These are phyloP conservation scores for Neohortaea acidophila DNA, from an alignment of 495 filamentous ascomycete species.

Conservation along the genomic window DNA sequence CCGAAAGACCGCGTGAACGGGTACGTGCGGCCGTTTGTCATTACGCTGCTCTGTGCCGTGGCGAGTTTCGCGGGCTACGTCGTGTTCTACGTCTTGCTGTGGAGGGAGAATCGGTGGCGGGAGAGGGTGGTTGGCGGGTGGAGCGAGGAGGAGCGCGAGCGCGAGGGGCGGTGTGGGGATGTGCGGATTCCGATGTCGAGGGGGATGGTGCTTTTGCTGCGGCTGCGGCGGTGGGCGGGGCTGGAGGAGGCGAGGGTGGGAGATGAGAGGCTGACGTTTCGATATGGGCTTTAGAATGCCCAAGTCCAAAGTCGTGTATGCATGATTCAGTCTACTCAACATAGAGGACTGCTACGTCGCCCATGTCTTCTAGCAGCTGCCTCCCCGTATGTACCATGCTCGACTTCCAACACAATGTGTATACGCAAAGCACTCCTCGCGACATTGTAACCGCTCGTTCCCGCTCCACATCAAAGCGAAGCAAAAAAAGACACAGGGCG, in stretches of 20 bases:
- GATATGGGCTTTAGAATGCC: constrained; percentile 14
- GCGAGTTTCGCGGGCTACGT: constrained; percentile 32
- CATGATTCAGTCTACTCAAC: no score
- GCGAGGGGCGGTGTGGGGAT: constrained; percentile 14
- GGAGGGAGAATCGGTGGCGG: constrained; percentile 26
- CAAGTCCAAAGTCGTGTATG: no score
- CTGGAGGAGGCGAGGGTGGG: constrained; percentile 4
- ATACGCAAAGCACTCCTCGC: no score
- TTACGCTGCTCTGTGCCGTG: constrained; percentile 31
- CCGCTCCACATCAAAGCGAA: no score
- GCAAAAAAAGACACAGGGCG: no score
- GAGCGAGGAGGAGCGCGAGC: constrained; percentile 21
- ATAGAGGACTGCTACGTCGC: no score
- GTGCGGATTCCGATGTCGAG: not conserved
- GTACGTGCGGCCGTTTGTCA: constrained; percentile 29
- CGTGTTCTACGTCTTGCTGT: constrained; percentile 20
- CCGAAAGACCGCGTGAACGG: constrained; percentile 27
- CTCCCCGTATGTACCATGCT: no score
- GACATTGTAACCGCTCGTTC: no score
- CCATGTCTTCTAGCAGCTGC: no score
- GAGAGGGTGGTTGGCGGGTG: constrained; percentile 12
- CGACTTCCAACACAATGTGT: no score
- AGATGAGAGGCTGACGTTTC: constrained; percentile 16
- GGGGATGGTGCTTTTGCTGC: not conserved
- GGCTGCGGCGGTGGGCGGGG: not conserved